A percentile compares a stretch with the other conserved stretches of the same genome.
These are phyloP conservation scores for Neonectria faginata DNA, from an alignment of 2,329 filamentous ascomycete genomes.

Conservation along the genomic window DNA sequence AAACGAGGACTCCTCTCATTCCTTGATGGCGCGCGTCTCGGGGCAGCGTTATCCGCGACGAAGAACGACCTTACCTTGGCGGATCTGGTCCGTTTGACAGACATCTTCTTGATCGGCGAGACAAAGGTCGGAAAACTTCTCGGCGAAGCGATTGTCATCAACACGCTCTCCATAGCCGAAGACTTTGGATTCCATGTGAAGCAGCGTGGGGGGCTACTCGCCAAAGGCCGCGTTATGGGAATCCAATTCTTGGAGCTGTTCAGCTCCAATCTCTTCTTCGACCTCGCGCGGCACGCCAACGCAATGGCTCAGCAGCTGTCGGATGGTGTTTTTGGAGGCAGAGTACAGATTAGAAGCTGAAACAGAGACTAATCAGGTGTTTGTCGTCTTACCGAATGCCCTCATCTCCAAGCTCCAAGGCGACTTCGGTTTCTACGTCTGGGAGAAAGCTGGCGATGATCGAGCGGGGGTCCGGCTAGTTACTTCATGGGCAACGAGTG, in stretches of 20 bases:
- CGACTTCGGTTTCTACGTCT: neutral
- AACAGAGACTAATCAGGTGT: neutral
- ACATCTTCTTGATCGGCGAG: no score
- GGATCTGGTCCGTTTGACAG: no score
- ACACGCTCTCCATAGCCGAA: slow-evolving; percentile 53
- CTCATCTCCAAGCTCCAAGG: neutral
- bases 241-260: slow-evolving; percentile 56
- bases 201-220: slow-evolving; percentile 62
- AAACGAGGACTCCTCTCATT: no score
- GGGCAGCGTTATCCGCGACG: no score
- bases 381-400: neutral
- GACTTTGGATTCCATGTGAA: slow-evolving; percentile 65
- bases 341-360: neutral
- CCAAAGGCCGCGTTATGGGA: slow-evolving; percentile 62
- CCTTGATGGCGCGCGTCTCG: no score
- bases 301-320: neutral
- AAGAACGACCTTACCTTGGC: no score
- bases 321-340: neutral
- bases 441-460: neutral
- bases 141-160: slow-evolving; percentile 63
- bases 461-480: neutral
- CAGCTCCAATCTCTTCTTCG: neutral
- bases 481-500: neutral
- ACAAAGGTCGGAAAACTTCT: slow-evolving; percentile 37
- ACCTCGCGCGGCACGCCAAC: neutral